A percentile compares a stretch with the other conserved stretches of the same genome.
Conservation (phyloP, 2,329 filamentous ascomycete genomes). For the Trichothecium sympodiale region DNA sequence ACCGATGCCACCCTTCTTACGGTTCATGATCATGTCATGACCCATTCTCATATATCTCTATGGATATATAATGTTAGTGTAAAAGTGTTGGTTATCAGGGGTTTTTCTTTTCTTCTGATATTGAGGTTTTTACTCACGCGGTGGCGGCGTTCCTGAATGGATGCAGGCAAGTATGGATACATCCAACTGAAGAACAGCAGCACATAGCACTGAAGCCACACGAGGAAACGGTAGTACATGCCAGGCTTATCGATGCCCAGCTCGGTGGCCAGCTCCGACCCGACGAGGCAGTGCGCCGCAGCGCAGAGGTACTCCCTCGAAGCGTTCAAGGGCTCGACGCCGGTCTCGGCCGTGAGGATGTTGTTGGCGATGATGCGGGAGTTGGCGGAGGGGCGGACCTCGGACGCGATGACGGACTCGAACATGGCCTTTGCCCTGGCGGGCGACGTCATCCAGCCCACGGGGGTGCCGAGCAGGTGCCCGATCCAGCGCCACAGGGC, state of each 20-base stretch:
- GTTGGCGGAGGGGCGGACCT: conserved; percentile 53
- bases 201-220: conserved; percentile 49
- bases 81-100: conserved; percentile 4
- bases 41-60: conserved; percentile 15
- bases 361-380: conserved; percentile 61
- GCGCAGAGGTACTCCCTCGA: conserved; percentile 58
- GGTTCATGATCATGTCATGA: conserved; percentile 47
- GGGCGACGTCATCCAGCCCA: conserved; percentile 45
- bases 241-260: conserved; percentile 47
- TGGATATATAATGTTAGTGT: conserved; percentile 3
- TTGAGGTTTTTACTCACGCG: conserved; percentile 10
- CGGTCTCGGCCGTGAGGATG: conserved; percentile 58
- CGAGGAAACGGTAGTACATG: conserved; percentile 33
- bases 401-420: conserved; percentile 55
- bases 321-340: conserved; percentile 53
- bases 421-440: conserved; percentile 48
- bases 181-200: conserved; percentile 45
- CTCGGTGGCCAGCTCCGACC: conserved; percentile 46
- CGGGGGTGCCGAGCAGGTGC: conserved; percentile 59
- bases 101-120: neutral
- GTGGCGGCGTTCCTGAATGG: conserved; percentile 23
- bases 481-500: conserved; percentile 69
- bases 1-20: conserved; percentile 49
- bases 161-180: conserved; percentile 22
- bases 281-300: conserved; percentile 59